Evolutionary conservation across 768 basidiomycete genomes (phyloP).

Genomic region (Lepiota brunneoincarnata): DNA sequence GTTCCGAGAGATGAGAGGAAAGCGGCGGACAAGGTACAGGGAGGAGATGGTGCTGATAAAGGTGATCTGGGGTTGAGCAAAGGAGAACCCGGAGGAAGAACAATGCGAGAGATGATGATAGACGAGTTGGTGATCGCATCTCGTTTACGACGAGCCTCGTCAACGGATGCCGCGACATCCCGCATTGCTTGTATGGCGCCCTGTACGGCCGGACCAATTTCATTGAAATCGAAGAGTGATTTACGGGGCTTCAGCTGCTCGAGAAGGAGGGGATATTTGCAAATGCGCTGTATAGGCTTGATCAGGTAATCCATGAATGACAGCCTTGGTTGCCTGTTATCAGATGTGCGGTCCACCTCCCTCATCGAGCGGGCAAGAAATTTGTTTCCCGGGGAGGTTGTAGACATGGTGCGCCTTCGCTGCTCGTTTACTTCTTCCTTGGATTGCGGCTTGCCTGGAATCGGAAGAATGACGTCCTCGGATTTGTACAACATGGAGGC

Average conservation of each 20-base stretch:
- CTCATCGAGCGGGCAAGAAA: constrained; percentile 34
- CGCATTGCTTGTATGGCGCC: constrained; percentile 71
- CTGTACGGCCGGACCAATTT: constrained; percentile 43
- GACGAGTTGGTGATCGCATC: constrained; percentile 65
- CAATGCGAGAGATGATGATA: constrained; percentile 66
- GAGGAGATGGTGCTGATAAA: constrained; percentile 21
- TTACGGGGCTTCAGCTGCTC: constrained; percentile 51
- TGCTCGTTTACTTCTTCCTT: constrained; percentile 19
- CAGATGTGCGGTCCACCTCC: constrained; percentile 24
- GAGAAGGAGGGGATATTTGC: constrained; percentile 91
- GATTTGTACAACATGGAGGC: constrained; percentile 36
- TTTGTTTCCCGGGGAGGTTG: constrained; percentile 47
- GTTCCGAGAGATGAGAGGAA: constrained; percentile 76
- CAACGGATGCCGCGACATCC: constrained; percentile 71
- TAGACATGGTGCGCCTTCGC: constrained; percentile 43
- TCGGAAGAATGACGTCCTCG: constrained; percentile 14
- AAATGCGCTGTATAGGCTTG: constrained; percentile 95
- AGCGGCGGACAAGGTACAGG: constrained; percentile 39
- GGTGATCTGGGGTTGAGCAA: constrained; percentile 9
- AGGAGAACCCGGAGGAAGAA: constrained; percentile 22
- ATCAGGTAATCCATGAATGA: constrained; percentile 88
- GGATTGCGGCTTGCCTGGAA: constrained; percentile 12
- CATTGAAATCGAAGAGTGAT: constrained; percentile 19
- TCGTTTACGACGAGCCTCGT: constrained; percentile 72
- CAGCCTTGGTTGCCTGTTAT: constrained; percentile 35